phyloP scores from a whole-genome alignment of 2,329 filamentous ascomycete species.

The Diaporthe batatas region DNA sequence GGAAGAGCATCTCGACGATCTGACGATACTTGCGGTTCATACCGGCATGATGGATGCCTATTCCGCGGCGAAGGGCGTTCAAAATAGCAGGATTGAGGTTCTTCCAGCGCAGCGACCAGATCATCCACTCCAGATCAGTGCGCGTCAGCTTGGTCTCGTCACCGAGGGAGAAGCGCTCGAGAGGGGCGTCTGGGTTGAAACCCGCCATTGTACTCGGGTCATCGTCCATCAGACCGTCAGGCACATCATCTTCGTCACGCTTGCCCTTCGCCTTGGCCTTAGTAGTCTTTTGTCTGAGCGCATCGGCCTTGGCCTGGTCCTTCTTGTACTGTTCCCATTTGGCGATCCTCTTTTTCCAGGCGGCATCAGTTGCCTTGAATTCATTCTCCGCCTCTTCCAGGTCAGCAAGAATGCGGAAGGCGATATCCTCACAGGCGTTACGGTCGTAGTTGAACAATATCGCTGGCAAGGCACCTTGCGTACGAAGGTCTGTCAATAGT shows the following conservation, averaged over 20 bases:
- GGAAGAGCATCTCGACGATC: constrained; percentile 79
- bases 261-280: constrained; percentile 51
- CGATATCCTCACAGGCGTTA: constrained; percentile 71
- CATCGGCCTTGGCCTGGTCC: constrained; percentile 49
- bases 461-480: constrained; percentile 75
- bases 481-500: constrained; percentile 46
- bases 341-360: constrained; percentile 72
- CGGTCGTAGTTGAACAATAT: constrained; percentile 85
- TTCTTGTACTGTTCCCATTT: constrained; percentile 71
- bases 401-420: constrained; percentile 62
- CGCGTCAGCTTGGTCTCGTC: constrained; percentile 69
- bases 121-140: constrained; percentile 69
- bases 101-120: constrained; percentile 64
- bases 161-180: constrained; percentile 76
- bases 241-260: constrained; percentile 58
- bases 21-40: constrained; percentile 85
- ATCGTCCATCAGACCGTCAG: constrained; percentile 62
- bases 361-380: constrained; percentile 68
- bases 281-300: constrained; percentile 31
- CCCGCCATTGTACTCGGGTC: constrained; percentile 71
- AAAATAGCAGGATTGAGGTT: constrained; percentile 67
- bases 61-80: constrained; percentile 72
- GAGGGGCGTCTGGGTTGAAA: constrained; percentile 76
- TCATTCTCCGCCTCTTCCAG: constrained; percentile 66
- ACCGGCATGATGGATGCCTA: constrained; percentile 84